These are phyloP conservation scores for Cymbopogon flexuosus DNA, from an alignment of 202 grass and related monocot genomes.

Conservation along the genomic window DNA sequence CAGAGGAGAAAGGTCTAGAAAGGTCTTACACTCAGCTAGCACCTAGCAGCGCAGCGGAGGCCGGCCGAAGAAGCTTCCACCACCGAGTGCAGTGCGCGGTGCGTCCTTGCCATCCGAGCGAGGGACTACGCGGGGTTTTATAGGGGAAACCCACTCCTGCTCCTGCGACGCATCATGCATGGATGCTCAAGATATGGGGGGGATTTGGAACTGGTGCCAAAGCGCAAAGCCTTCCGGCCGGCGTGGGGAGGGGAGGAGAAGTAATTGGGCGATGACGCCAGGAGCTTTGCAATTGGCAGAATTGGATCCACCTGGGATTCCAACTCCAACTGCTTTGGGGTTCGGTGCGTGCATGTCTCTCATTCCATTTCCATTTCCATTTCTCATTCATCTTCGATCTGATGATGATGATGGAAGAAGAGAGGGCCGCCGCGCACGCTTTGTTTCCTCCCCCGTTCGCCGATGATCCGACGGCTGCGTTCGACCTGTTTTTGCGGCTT, in stretches of 20 bases:
- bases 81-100: background rate
- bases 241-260: background rate
- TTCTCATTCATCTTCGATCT: background rate
- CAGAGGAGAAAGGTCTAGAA: too few species aligned
- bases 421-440: background rate
- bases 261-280: constrained; percentile 13
- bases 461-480: background rate
- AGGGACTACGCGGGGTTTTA: constrained; percentile 13
- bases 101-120: background rate
- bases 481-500: background rate
- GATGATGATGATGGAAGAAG: background rate
- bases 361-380: constrained; percentile 21
- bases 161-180: background rate
- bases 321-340: constrained; percentile 7
- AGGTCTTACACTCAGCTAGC: background rate
- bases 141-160: background rate
- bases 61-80: background rate
- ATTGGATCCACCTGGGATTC: constrained; percentile 38
- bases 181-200: constrained; percentile 1
- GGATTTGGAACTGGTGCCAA: constrained; percentile 18
- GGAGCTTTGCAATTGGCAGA: background rate
- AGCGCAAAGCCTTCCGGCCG: background rate
- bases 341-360: background rate
- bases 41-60: background rate
- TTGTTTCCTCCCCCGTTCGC: background rate